Evolutionary conservation across 306 rosid species (phyloP), one percentile per base, ranked within the genome.

Genomic region (Pterocarpus santalinus): DNA sequence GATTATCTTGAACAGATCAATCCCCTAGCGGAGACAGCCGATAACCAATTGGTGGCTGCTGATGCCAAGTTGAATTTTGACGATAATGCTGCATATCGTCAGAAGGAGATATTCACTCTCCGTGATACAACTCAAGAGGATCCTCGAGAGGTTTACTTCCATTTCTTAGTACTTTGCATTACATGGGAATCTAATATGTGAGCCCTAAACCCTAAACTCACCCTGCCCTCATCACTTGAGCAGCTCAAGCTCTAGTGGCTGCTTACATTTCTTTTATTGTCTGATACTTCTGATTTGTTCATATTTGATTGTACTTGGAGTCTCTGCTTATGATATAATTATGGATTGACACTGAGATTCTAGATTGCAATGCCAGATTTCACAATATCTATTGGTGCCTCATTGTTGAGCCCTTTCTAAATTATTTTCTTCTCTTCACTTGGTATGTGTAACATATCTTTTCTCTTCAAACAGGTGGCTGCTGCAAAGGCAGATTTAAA

Each of bases 41-140:
- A 96, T 73, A 93, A 93, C 35, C 94, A 90, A 83, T 80, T 96
- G 81, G 99, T 96, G 80, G 99, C 99, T 82, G 99, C 99, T 82
- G 99, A 96, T 90, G 99, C 99, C 52, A 93, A 96, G 91, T 81
- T 96, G 83, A 96, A 96, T 87, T 96, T 96, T 85, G 99, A 96
- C 68, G 98, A 96, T 72, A 96, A 93, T 88, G 99, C 99, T 43
- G 98, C 97, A 17, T 95, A 79, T 80, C 99, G 97, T 43, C 97
- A 82, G 84, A 93, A 96, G 85, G 97, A 88, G 73, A 89, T 93
- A 80, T 95, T 95, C 51, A 34, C 94, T 69, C 96, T 95, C 33
- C 99, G 99, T 75, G 98, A 95, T 87, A 92, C 99, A 67, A 81
- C 98, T 0, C 99, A 95, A 75, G 99, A 95, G 89, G 99, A 95